A percentile compares a stretch with the other conserved stretches of the same genome.
Evolutionary conservation across 176 grass and related monocot genomes (phyloP).

Genomic region (Tillandsia fasciculata): DNA sequence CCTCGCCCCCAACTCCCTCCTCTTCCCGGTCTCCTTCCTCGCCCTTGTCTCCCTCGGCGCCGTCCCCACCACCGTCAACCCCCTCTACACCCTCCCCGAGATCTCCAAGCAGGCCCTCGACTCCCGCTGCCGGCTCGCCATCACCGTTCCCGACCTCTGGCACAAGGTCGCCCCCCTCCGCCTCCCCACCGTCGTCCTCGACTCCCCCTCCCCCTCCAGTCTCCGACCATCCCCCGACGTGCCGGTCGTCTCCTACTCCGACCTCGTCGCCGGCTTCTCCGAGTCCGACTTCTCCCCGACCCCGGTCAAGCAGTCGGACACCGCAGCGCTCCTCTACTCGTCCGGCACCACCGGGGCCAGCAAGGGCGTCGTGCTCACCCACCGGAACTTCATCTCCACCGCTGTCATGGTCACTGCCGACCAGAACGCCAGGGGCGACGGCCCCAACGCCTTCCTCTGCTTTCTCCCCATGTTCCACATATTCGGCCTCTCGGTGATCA

Average conservation of each 20-base stretch:
- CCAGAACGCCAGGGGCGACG: slow-evolving; percentile 56
- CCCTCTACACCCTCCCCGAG: slow-evolving; percentile 60
- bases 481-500: slow-evolving; percentile 64
- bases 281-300: slow-evolving; percentile 37
- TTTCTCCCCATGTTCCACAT: slow-evolving; percentile 99
- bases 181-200: slow-evolving; percentile 63
- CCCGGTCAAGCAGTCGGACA: slow-evolving; percentile 42
- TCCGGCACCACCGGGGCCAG: slow-evolving; percentile 86
- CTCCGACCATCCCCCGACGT: not conserved
- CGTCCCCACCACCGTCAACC: slow-evolving; percentile 70
- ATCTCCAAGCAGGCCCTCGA: slow-evolving; percentile 66
- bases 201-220: not conserved
- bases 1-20: slow-evolving; percentile 63
- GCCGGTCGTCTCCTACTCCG: slow-evolving; percentile 19
- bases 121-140: slow-evolving; percentile 32
- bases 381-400: slow-evolving; percentile 68
- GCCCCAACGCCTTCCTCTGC: slow-evolving; percentile 69
- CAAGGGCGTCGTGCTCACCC: slow-evolving; percentile 91
- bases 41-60: slow-evolving; percentile 51
- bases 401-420: slow-evolving; percentile 46
- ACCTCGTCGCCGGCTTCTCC: slow-evolving; percentile 34
- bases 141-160: slow-evolving; percentile 52
- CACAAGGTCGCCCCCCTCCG: slow-evolving; percentile 30
- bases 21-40: slow-evolving; percentile 73
- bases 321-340: slow-evolving; percentile 71